Percentiles rank a stretch among this genome's conserved stretches.
Conservation (phyloP, 2,329 filamentous ascomycete species). For the Neonectria ditissima region DNA sequence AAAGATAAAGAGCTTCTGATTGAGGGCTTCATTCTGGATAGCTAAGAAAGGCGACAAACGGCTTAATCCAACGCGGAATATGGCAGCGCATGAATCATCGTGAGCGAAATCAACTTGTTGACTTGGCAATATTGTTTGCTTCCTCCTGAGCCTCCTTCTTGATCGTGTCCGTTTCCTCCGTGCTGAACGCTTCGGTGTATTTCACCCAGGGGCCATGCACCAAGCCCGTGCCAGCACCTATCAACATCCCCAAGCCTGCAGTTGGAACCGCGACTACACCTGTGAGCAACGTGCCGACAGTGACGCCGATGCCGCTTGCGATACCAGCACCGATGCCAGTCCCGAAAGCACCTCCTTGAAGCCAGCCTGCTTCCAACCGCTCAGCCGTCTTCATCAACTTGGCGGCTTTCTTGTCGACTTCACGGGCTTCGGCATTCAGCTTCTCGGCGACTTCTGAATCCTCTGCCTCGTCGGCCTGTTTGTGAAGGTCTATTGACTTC, state of each 20-base stretch:
- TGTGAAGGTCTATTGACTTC: constrained; percentile 33
- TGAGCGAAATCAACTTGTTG: neutral
- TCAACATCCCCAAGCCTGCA: constrained; percentile 33
- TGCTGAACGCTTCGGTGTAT: constrained; percentile 36
- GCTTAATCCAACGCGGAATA: neutral
- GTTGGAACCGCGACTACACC: constrained; percentile 39
- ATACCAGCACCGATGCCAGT: constrained; percentile 39
- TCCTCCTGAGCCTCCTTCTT: constrained; percentile 35
- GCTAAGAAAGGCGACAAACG: neutral
- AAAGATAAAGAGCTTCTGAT: neutral
- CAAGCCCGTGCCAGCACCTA: constrained; percentile 36
- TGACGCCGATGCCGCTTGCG: constrained; percentile 34
- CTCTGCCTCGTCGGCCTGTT: constrained; percentile 30
- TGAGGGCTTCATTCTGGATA: neutral
- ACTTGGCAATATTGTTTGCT: constrained; percentile 33
- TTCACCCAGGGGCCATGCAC: constrained; percentile 38
- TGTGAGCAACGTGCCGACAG: constrained; percentile 34
- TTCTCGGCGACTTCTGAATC: constrained; percentile 30
- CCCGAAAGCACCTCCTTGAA: constrained; percentile 39
- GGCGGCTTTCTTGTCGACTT: constrained; percentile 38
- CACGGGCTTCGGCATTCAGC: constrained; percentile 26
- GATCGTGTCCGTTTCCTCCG: constrained; percentile 35
- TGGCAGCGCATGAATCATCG: neutral
- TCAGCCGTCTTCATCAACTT: constrained; percentile 41
- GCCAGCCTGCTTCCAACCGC: constrained; percentile 34